A percentile compares a stretch with the other conserved stretches of the same genome.
Conservation (phyloP, 1,284 basidiomycete genomes). For the Pyrrhoderma noxium region DNA sequence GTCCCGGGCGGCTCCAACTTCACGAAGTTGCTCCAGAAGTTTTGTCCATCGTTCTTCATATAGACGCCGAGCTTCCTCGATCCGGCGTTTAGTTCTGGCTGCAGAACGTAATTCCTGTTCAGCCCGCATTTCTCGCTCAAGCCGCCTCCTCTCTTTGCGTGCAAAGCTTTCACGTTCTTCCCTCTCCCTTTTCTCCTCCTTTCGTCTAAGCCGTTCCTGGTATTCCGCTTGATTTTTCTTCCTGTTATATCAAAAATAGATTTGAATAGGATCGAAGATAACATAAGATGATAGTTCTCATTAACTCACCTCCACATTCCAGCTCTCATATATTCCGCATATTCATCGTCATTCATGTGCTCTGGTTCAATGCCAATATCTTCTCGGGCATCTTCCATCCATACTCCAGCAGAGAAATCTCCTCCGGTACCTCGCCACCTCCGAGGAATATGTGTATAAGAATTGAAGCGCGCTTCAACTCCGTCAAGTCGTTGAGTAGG, state of each 20-base stretch:
- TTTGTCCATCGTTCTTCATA: constrained; percentile 57
- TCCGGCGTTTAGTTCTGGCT: constrained; percentile 33
- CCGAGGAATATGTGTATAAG: constrained; percentile 58
- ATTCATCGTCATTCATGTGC: constrained; percentile 76
- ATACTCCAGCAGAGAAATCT: constrained; percentile 21
- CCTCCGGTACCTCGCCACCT: constrained; percentile 37
- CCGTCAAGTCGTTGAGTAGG: constrained; percentile 45
- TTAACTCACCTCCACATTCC: constrained; percentile 69
- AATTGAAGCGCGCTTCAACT: constrained; percentile 55
- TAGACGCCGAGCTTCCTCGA: constrained; percentile 35
- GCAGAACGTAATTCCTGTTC: constrained; percentile 38
- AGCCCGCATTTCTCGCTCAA: constrained; percentile 46
- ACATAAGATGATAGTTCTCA: background rate
- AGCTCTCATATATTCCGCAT: constrained; percentile 69
- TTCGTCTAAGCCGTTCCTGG: constrained; percentile 51
- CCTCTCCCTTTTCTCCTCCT: constrained; percentile 31
- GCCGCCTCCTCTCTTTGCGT: constrained; percentile 42
- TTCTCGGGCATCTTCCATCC: constrained; percentile 34
- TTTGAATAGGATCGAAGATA: constrained; percentile 9
- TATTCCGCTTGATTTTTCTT: constrained; percentile 60
- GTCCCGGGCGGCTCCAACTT: constrained; percentile 2
- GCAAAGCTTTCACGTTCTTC: constrained; percentile 47
- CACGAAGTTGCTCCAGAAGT: constrained; percentile 29
- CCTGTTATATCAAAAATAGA: constrained; percentile 31
- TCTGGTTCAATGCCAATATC: constrained; percentile 43